Conservation (phyloP, 805 yeast genomes). For the Wickerhamomyces hampshirensis region DNA sequence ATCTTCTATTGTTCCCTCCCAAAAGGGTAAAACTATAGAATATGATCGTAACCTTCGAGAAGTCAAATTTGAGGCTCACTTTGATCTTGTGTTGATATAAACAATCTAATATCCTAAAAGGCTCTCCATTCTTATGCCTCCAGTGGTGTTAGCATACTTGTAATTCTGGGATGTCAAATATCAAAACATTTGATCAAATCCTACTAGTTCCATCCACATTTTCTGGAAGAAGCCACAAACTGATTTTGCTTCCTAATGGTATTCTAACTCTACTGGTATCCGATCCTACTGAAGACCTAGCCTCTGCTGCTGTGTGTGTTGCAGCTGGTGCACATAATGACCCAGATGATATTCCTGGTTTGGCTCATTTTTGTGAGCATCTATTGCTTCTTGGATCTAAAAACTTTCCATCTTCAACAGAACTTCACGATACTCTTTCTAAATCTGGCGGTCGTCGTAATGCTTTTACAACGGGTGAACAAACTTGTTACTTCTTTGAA, state of each 20-base stretch:
- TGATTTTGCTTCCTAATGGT: conserved; percentile 61
- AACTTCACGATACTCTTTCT: conserved; percentile 39
- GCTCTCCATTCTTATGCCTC: background rate
- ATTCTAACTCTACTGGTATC: conserved; percentile 64
- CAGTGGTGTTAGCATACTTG: background rate
- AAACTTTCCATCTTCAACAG: conserved; percentile 43
- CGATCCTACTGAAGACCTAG: conserved; percentile 61
- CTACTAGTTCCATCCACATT: conserved; percentile 32
- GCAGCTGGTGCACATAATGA: conserved; percentile 81
- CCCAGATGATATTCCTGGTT: conserved; percentile 63
- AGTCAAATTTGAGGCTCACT: too few relatives aligned
- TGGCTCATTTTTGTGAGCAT: conserved; percentile 91
- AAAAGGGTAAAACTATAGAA: background rate
- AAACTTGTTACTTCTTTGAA: conserved; percentile 60
- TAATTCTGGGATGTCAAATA: conserved; percentile 1
- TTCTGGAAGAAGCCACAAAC: conserved; percentile 36
- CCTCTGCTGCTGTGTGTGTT: conserved; percentile 70
- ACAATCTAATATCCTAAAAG: background rate
- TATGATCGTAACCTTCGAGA: too few relatives aligned
- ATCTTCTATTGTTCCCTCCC: background rate
- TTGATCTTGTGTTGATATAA: too few relatives aligned
- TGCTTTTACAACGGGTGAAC: conserved; percentile 67
- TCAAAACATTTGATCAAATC: conserved; percentile 16
- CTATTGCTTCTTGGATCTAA: conserved; percentile 55
- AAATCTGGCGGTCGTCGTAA: conserved; percentile 54